Percentiles rank a stretch among this genome's conserved stretches.
These are phyloP conservation scores for Rachicladosporium sp. DNA, from an alignment of 2,329 filamentous ascomycete species.

Conservation along the genomic window DNA sequence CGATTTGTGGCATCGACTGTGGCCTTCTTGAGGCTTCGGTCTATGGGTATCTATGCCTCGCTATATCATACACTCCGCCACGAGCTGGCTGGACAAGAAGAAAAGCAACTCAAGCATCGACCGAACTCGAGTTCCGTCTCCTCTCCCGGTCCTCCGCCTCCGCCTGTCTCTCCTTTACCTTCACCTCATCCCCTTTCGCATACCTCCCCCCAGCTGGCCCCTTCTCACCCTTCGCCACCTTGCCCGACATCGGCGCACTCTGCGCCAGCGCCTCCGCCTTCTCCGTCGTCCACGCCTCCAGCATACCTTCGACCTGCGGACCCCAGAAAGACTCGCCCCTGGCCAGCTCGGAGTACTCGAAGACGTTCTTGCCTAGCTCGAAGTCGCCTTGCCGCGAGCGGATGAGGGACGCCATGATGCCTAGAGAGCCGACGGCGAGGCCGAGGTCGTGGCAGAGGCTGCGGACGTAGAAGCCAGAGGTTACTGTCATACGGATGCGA, in stretches of 20 bases:
- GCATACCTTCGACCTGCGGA: constrained; percentile 50
- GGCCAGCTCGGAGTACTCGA: constrained; percentile 66
- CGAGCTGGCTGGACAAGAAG: too few relatives aligned
- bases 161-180: too few relatives aligned
- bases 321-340: constrained; percentile 74
- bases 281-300: constrained; percentile 38
- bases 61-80: too few relatives aligned
- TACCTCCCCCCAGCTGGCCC: too few relatives aligned
- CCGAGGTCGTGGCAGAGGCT: constrained; percentile 89
- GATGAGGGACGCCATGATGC: constrained; percentile 72
- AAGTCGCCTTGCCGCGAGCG: constrained; percentile 76
- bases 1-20: too few relatives aligned
- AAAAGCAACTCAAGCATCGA: too few relatives aligned
- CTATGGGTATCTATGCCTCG: too few relatives aligned
- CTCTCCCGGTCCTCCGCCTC: too few relatives aligned
- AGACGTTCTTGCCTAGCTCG: constrained; percentile 56
- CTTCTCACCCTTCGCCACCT: too few relatives aligned
- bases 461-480: constrained; percentile 92
- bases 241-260: background rate
- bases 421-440: constrained; percentile 65
- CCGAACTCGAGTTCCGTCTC: too few relatives aligned
- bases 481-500: constrained; percentile 79
- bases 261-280: constrained; percentile 16
- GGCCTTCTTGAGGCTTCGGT: too few relatives aligned
- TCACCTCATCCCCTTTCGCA: too few relatives aligned